Evolutionary conservation across 768 basidiomycete species (phyloP), one percentile per base, ranked within the genome.

Genomic region (Tubosaeta sp.): DNA sequence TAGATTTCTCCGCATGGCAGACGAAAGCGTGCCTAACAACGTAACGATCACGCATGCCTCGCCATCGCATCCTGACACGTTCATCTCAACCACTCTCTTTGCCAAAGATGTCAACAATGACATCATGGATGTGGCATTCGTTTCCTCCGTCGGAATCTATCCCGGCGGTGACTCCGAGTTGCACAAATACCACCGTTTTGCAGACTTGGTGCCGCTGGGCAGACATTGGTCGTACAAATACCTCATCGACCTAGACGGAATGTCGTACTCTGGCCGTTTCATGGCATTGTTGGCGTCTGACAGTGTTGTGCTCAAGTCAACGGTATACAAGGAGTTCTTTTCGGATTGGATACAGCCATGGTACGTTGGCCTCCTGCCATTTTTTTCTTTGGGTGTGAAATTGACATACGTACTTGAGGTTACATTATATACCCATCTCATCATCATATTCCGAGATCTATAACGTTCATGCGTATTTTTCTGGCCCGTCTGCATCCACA

Each of bases 191-290:
- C 84, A 90, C 65, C 79, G 88, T 31, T 86, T 90, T 59, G 81
- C 78, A 11, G 82, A 88, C 47, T 75, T 88, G 1, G 91, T 90
- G 1, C 85, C 87, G 3, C 73, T 98, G 1, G 91, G 91, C 6
- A 79, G 84, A 50, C 87, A 93, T 62, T 98, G 95, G 95, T 75
- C 84, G 53, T 91, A 94, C 75, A 95, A 97, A 73, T 92, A 95
- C 63, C 76, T 95, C 33, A 71, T 95, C 55, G 95, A 97, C 69
- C 70, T 98, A 51, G 95, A 97, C 63, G 95, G 95, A 14, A 95
- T 94, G 89, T 86, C 90, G 17, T 98, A 97, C 69, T 92, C 88
- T 26, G 95, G 86, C 3, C 78, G 92, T 12, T 94, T 97, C 67
- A 83, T 92, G 78, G 79, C 85, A 1, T 84, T 91, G 64, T 69